These are phyloP conservation scores for Coemansia sp. DNA, from an alignment of 192 early-diverging fungal genomes.

Conservation along the genomic window DNA sequence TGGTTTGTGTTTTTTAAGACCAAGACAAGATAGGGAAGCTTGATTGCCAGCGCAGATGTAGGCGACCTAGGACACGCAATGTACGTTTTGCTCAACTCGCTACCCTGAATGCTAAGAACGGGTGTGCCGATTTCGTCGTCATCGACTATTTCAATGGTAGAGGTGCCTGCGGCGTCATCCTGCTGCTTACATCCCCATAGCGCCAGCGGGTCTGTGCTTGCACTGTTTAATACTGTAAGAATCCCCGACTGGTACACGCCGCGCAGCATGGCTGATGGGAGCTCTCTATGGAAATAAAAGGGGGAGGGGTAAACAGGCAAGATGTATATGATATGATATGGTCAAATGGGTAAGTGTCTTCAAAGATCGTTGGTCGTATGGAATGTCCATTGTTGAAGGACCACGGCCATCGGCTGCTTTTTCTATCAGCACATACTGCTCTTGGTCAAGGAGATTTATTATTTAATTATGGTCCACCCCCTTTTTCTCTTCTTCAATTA, in stretches of 20 bases:
- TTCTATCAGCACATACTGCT: too few species aligned
- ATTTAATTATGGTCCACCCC: too few species aligned
- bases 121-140: constrained; percentile 14
- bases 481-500: too few species aligned
- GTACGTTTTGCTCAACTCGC: constrained; percentile 81
- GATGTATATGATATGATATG: too few species aligned
- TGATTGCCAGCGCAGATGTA: constrained; percentile 84
- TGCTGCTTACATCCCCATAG: constrained; percentile 22
- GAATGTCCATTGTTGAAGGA: too few species aligned
- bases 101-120: constrained; percentile 25
- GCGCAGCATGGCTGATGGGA: constrained; percentile 27
- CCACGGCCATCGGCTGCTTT: too few species aligned
- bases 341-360: too few species aligned
- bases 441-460: too few species aligned
- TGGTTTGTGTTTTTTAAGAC: constrained; percentile 86
- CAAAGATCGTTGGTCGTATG: too few species aligned
- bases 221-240: constrained; percentile 42
- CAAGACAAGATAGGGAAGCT: constrained; percentile 85
- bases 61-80: constrained; percentile 80
- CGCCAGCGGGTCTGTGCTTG: constrained; percentile 34
- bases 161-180: not conserved
- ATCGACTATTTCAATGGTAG: not conserved
- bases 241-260: constrained; percentile 42
- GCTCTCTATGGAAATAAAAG: not conserved
- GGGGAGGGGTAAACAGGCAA: too few species aligned